Base-by-base conservation (phyloP, 2,329 filamentous ascomycete species). In the Endothia cerciana region DNA sequence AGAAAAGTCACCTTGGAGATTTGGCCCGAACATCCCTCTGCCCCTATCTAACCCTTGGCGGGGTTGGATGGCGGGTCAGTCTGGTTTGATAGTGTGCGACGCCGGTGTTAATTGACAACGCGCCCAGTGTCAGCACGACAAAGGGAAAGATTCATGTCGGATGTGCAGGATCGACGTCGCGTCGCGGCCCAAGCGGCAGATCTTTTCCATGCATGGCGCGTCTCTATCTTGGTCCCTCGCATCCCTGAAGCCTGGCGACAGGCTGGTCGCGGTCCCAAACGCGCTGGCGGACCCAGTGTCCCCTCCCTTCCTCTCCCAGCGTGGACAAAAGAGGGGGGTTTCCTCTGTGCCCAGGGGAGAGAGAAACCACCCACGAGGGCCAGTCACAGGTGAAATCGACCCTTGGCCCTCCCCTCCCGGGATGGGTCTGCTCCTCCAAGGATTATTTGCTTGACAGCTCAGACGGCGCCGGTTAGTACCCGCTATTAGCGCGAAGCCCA, bases 111-210 rank as follows among this genome's bases (percentile, higher is more conserved):
- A 2, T 45, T 2, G n/a, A 45, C 19, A n/a, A 45, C 19, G n/a
- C 43, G n/a, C n/a, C n/a, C 19, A 45, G 41, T 7, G 5, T 2
- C 15, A 19, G 17, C 41, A 43, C 5, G 22, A 30, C 15, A 5
- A 33, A 57, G 17, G 15, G 15, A 57, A 17, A 41, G 38, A 5
- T 59, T 41, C 36, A 28, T 7, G 30, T 30, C 43, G 38, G 22
- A 40, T 36, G 15, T 28, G n/a, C 55, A 43, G n/a, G 57, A 59
- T 59, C 57, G 41, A n/a, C 57, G 17, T 15, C 8, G 13, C n/a
- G 38, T 15, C 15, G 57, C 57, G 40, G 57, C 57, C 57, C 57
- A 59, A 59, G 57, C 15, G 22, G 55, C 55, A 15, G 55, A 58
- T 58, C 55, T 15, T 41, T 58, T 36, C 55, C 38, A 17, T 11